phyloP scores from a whole-genome alignment of 2,329 filamentous ascomycete genomes.

The Nannizzia gypsea region DNA sequence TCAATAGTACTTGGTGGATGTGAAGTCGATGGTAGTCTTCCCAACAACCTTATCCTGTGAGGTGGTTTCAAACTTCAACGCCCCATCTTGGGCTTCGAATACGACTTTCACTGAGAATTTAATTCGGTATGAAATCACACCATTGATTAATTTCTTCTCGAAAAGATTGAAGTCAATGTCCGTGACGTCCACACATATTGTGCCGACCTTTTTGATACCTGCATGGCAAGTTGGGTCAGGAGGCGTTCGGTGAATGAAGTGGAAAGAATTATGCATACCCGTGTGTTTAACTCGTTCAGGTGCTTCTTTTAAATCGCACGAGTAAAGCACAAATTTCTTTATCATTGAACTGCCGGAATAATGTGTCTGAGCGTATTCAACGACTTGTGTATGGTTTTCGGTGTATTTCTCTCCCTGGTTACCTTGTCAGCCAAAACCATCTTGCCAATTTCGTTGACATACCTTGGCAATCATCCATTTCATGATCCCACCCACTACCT shows the following conservation, averaged over 20 bases:
- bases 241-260: background rate
- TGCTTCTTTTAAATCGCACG: background rate
- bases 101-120: background rate
- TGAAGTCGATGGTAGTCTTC: background rate
- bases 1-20: background rate
- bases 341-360: background rate
- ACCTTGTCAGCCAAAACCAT: background rate
- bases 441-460: background rate
- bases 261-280: background rate
- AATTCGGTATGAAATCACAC: background rate
- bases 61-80: background rate
- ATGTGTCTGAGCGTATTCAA: background rate
- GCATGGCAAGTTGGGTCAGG: background rate
- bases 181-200: background rate
- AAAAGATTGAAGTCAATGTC: background rate
- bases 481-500: background rate
- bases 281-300: background rate
- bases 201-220: background rate
- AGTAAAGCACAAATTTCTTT: background rate
- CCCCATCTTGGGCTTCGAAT: background rate
- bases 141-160: background rate
- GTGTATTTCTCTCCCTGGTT: background rate
- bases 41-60: background rate
- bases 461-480: constrained; percentile 10
- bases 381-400: background rate